Evolutionary conservation across 139 green algal species (phyloP).

Genomic region (Tetraselmis striata): DNA sequence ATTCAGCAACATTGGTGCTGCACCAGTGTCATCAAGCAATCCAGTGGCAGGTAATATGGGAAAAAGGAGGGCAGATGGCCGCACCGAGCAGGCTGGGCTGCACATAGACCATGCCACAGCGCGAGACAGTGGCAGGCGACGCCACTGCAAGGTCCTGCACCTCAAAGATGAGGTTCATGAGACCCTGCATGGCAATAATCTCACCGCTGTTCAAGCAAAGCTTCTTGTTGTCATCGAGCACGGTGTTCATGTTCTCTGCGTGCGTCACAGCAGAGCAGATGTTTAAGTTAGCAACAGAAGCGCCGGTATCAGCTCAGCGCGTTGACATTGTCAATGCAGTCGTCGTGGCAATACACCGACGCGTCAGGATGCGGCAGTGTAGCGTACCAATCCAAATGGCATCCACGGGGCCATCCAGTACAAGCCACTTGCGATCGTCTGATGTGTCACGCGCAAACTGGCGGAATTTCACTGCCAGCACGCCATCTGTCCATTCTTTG

Average conservation of each 20-base stretch:
- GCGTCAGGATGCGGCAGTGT: conserved; percentile 42
- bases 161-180: conserved; percentile 43
- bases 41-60: no score
- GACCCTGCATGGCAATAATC: conserved; percentile 26
- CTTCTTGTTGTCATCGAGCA: conserved; percentile 49
- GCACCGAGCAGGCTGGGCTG: conserved; percentile 31
- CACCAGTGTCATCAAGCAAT: no score
- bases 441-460: conserved; percentile 9
- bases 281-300: no score
- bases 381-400: conserved; percentile 34
- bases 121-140: conserved; percentile 26
- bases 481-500: conserved; percentile 34
- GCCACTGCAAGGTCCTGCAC: conserved; percentile 29
- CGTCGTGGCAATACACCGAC: no score
- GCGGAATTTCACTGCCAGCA: conserved; percentile 29
- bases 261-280: no score
- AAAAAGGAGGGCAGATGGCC: no score
- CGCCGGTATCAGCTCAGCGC: no score
- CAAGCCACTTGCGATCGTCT: conserved; percentile 10
- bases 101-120: conserved; percentile 45
- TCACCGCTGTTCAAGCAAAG: conserved; percentile 31
- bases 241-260: conserved; percentile 78
- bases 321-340: conserved; percentile 1
- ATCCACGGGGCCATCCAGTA: conserved; percentile 37
- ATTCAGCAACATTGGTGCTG: no score